Percentiles rank a stretch among this genome's conserved stretches.
phyloP scores from a whole-genome alignment of 2,329 filamentous ascomycete genomes.

The Microsporum canis region DNA sequence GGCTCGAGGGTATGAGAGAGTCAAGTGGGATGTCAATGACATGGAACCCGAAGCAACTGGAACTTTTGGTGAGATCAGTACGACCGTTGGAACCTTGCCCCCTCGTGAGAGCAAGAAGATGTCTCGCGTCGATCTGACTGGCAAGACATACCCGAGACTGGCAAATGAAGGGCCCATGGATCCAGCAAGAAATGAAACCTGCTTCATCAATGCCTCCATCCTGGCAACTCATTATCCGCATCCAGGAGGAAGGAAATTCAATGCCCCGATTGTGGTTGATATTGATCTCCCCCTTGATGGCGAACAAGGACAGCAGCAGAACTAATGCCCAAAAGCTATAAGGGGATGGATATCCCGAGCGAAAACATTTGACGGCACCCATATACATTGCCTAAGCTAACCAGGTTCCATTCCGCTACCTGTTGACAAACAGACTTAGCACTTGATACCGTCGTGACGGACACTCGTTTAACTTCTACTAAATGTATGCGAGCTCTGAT shows the following conservation, averaged over 20 bases:
- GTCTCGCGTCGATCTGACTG: constrained; percentile 43
- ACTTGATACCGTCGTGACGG: constrained; percentile 1
- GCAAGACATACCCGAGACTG: constrained; percentile 25
- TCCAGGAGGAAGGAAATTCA: constrained; percentile 49
- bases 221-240: constrained; percentile 58
- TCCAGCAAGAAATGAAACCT: constrained; percentile 53
- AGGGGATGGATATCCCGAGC: neutral
- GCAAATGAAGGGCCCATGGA: constrained; percentile 21
- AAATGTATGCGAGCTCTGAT: neutral
- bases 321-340: neutral
- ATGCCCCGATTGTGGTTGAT: constrained; percentile 78
- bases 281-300: constrained; percentile 49
- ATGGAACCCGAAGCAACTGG: neutral
- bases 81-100: constrained; percentile 24
- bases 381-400: neutral
- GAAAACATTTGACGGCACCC: neutral
- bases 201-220: constrained; percentile 68
- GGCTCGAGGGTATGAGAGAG: constrained; percentile 42
- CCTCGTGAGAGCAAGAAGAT: constrained; percentile 43
- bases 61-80: constrained; percentile 11
- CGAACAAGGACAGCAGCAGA: neutral
- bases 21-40: constrained; percentile 35
- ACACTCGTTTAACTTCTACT: neutral
- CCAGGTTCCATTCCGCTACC: neutral
- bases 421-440: neutral